A percentile compares a stretch with the other conserved stretches of the same genome.
Evolutionary conservation across 345 rosid species (phyloP).

Genomic region (Arabidopsis suecica): DNA sequence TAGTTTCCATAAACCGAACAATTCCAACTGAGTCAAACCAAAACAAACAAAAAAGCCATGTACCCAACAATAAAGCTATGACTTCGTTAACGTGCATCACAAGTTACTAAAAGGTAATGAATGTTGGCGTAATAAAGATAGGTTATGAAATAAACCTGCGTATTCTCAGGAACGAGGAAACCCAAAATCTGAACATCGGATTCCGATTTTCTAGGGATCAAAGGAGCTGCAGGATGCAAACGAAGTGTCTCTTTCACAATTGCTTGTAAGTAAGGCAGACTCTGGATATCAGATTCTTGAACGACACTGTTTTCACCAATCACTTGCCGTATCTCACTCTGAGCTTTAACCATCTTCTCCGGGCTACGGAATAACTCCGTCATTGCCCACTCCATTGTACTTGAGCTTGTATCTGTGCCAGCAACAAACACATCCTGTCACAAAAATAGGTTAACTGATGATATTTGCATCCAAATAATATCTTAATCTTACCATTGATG

Average conservation of each 20-base stretch:
- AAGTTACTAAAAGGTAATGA: neutral
- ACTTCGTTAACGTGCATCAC: neutral
- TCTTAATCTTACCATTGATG: neutral
- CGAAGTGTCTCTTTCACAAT: conserved; percentile 51
- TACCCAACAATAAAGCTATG: neutral
- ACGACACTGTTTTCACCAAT: conserved; percentile 38
- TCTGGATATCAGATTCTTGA: conserved; percentile 44
- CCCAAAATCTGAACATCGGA: conserved; percentile 30
- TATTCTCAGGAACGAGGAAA: conserved; percentile 22
- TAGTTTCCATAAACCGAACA: neutral
- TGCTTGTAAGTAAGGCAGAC: conserved; percentile 48
- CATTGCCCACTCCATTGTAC: conserved; percentile 49
- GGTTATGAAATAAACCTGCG: conserved; percentile 17
- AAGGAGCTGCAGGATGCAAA: conserved; percentile 52
- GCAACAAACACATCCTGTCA: conserved; percentile 50
- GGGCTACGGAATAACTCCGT: conserved; percentile 36
- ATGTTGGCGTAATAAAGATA: neutral
- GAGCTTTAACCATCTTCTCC: conserved; percentile 35
- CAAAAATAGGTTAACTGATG: neutral
- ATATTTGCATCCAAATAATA: neutral
- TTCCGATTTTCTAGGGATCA: conserved; percentile 47
- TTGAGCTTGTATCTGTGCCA: conserved; percentile 54
- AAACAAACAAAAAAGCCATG: too few species aligned
- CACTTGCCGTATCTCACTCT: conserved; percentile 41
- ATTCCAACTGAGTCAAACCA: neutral